These are phyloP conservation scores for Pyronema omphalodes DNA, from an alignment of 495 filamentous ascomycete genomes.

Conservation along the genomic window DNA sequence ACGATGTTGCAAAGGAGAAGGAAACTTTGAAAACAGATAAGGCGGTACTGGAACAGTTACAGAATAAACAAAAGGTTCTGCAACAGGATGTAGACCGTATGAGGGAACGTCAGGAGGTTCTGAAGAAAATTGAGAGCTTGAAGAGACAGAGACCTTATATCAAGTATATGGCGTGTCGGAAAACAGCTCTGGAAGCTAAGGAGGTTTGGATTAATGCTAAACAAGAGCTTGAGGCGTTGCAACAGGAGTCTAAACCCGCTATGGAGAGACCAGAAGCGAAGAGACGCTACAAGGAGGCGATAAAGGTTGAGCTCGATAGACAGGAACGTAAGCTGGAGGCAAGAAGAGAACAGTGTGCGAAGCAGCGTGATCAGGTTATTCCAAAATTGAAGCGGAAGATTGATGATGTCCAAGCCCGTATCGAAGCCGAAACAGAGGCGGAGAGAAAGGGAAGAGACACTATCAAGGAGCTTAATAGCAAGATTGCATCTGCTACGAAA, in stretches of 20 bases:
- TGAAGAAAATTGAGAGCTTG: conserved; percentile 46
- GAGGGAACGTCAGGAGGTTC: conserved; percentile 50
- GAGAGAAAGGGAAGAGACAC: conserved; percentile 36
- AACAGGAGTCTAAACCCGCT: conserved; percentile 46
- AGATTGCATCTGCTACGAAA: conserved; percentile 26
- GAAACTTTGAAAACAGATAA: conserved; percentile 37
- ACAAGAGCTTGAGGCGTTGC: conserved; percentile 36
- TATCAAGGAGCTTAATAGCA: conserved; percentile 23
- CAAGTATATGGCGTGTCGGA: conserved; percentile 34
- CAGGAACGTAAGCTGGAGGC: conserved; percentile 7
- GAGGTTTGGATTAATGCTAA: conserved; percentile 33
- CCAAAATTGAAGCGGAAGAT: conserved; percentile 33
- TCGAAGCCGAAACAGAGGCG: conserved; percentile 38
- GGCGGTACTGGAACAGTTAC: conserved; percentile 43
- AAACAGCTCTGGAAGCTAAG: conserved; percentile 24
- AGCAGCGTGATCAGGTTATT: conserved; percentile 35
- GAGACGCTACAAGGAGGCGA: conserved; percentile 34
- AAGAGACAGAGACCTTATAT: conserved; percentile 46
- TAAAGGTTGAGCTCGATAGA: conserved; percentile 11
- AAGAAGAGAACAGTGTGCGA: conserved; percentile 33
- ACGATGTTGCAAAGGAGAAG: conserved; percentile 47
- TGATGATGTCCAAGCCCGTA: conserved; percentile 35
- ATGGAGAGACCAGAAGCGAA: conserved; percentile 47
- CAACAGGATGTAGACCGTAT: conserved; percentile 71
- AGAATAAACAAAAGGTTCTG: conserved; percentile 56